A percentile compares a stretch with the other conserved stretches of the same genome.
Evolutionary conservation across 2,329 filamentous ascomycete genomes (phyloP).

Genomic region (Epichloe baconii): DNA sequence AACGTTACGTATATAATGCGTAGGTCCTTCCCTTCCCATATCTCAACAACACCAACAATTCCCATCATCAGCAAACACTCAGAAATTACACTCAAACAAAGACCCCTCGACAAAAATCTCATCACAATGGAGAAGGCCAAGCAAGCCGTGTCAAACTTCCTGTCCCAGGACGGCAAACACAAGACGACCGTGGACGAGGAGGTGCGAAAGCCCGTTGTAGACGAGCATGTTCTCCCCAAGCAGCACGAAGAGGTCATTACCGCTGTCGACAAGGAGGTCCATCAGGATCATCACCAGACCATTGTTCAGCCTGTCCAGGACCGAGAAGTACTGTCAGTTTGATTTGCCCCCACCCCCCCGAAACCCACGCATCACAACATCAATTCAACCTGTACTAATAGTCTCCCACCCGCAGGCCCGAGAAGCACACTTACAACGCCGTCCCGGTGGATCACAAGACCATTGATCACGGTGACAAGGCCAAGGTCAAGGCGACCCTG

Average conservation of each 20-base stretch:
- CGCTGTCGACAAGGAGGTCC: conserved; percentile 54
- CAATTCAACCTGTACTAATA: too few species aligned
- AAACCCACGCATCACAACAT: not conserved
- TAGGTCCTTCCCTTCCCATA: not conserved
- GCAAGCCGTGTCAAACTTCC: conserved; percentile 46
- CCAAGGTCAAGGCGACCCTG: conserved; percentile 31
- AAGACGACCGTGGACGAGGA: conserved; percentile 59
- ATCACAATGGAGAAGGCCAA: conserved; percentile 49
- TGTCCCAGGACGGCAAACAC: conserved; percentile 48
- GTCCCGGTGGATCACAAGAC: conserved; percentile 45
- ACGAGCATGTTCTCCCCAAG: conserved; percentile 47
- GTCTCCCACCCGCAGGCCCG: conserved; percentile 26
- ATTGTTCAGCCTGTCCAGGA: conserved; percentile 48
- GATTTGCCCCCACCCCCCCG: too few species aligned
- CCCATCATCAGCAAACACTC: too few species aligned
- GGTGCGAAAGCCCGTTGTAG: conserved; percentile 44
- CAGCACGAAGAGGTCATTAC: conserved; percentile 48
- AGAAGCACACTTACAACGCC: conserved; percentile 49
- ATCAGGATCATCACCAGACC: conserved; percentile 62
- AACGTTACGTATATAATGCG: too few species aligned
- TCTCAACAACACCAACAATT: not conserved
- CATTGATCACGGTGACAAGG: conserved; percentile 45
- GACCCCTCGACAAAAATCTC: too few species aligned
- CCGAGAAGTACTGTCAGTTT: conserved; percentile 28
- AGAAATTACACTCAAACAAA: too few species aligned